These are phyloP conservation scores for Paramecium octaurelia DNA, from an alignment of 73 alveolate genomes.

Conservation along the genomic window DNA sequence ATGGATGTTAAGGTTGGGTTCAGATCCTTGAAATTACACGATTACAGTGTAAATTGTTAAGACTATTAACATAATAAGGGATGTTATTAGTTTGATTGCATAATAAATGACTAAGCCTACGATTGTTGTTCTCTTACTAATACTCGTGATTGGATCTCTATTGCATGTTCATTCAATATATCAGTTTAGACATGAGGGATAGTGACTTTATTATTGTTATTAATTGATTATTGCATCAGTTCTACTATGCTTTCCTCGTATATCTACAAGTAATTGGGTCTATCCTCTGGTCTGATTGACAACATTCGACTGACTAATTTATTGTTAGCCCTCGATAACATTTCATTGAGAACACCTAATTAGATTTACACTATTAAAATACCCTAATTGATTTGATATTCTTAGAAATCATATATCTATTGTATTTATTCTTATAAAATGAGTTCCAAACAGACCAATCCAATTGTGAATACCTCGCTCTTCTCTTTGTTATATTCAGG, in stretches of 20 bases:
- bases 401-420: conserved; percentile 9
- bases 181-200: background rate
- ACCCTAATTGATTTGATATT: conserved; percentile 13
- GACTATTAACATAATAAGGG: background rate
- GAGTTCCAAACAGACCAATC: conserved; percentile 39
- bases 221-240: background rate
- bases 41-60: background rate
- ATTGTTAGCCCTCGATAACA: background rate
- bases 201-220: background rate
- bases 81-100: background rate
- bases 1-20: background rate
- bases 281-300: background rate
- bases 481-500: conserved; percentile 39
- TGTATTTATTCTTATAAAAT: background rate
- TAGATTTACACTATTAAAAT: background rate
- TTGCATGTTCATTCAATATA: background rate
- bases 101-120: background rate
- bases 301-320: background rate
- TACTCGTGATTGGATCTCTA: background rate
- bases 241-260: conserved; percentile 2
- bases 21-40: background rate
- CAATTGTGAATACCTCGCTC: conserved; percentile 16
- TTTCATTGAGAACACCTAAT: background rate
- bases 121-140: background rate
- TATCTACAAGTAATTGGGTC: background rate